phyloP scores from a whole-genome alignment of 169 alveolate genomes.

The Ichthyophthirius multifiliis region DNA sequence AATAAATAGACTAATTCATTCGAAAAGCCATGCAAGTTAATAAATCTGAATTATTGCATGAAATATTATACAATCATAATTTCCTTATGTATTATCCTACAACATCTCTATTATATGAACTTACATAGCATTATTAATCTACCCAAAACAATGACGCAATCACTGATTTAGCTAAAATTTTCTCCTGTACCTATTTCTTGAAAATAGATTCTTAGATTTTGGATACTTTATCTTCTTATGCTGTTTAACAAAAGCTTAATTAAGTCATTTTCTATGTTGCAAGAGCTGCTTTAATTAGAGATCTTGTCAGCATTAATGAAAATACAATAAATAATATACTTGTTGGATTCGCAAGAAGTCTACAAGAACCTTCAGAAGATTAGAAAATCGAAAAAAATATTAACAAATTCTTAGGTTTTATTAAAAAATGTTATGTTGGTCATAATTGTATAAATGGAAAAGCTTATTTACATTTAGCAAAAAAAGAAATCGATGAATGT shows the following conservation, averaged over 20 bases:
- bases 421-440: neutral
- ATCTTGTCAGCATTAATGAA: neutral
- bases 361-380: neutral
- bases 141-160: neutral
- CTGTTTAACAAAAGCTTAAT: neutral
- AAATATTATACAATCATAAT: neutral
- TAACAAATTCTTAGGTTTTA: neutral
- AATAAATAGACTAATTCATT: neutral
- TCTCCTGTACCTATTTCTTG: neutral
- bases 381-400: neutral
- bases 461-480: neutral
- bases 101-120: neutral
- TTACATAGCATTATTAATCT: neutral
- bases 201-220: neutral
- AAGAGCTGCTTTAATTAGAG: neutral
- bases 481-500: slow-evolving; percentile 2
- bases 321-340: neutral
- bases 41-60: neutral
- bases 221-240: neutral
- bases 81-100: neutral
- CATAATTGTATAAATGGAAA: neutral
- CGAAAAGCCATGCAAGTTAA: neutral
- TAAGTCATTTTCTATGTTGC: neutral
- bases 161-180: neutral
- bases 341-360: neutral